Conservation (phyloP, 73 alveolate genomes). For the Tetrahymena thermophila region DNA sequence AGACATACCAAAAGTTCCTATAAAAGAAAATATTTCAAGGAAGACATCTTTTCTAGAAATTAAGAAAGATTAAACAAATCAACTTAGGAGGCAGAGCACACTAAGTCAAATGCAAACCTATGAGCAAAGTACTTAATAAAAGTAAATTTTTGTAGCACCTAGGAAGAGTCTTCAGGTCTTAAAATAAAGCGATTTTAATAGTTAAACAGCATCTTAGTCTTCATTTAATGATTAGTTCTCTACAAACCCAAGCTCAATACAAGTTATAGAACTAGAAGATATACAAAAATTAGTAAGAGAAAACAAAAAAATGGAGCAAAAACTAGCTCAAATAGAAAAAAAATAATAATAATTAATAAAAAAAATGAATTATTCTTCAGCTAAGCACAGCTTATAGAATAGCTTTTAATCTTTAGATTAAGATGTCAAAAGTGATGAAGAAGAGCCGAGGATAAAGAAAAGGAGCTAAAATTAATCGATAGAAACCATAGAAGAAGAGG, state of each 20-base stretch:
- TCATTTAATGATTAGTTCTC: neutral
- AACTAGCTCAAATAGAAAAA: neutral
- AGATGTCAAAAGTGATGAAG: neutral
- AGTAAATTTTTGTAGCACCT: neutral
- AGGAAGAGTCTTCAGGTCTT: neutral
- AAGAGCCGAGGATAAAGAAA: neutral
- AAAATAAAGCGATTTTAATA: neutral
- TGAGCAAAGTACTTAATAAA: neutral
- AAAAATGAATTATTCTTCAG: neutral
- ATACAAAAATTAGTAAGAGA: neutral
- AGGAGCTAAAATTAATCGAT: neutral
- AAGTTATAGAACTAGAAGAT: neutral
- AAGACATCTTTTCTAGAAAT: neutral
- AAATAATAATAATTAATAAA: neutral
- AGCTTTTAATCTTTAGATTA: neutral
- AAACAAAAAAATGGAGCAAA: neutral
- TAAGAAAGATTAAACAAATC: neutral
- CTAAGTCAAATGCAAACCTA: neutral
- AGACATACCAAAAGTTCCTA: neutral
- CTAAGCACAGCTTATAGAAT: neutral
- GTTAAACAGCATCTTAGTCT: neutral
- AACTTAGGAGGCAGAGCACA: neutral
- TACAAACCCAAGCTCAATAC: neutral
- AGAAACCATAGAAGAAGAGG: neutral
- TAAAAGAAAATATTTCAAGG: neutral